Percentiles rank a stretch among this genome's conserved stretches.
These are phyloP conservation scores for Notholithocarpus densiflorus DNA, from an alignment of 306 rosid species.

Conservation along the genomic window DNA sequence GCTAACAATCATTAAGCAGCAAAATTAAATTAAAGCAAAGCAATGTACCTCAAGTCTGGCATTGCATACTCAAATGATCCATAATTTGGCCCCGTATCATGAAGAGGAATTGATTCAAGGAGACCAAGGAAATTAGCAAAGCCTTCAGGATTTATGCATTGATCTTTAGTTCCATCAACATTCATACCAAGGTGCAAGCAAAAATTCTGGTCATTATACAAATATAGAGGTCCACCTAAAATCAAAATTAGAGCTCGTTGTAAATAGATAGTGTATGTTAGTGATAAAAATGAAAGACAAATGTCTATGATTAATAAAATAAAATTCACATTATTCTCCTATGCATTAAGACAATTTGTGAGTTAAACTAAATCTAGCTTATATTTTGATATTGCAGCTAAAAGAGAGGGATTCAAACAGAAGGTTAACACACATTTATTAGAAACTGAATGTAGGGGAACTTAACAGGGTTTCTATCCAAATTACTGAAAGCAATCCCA, in stretches of 20 bases:
- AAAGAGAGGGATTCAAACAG: not conserved
- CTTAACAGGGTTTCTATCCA: not conserved
- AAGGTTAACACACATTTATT: not conserved
- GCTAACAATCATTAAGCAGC: conserved; percentile 3
- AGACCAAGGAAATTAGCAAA: conserved; percentile 77
- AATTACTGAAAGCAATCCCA: not conserved
- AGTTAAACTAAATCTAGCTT: not conserved
- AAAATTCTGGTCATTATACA: conserved; percentile 61
- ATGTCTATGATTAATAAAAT: not conserved
- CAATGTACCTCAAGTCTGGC: conserved; percentile 65
- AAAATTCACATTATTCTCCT: not conserved
- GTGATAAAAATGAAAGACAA: not conserved
- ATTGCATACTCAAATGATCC: conserved; percentile 63
- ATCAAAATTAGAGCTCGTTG: conserved; percentile 16
- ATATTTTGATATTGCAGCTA: not conserved
- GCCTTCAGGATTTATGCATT: conserved; percentile 82
- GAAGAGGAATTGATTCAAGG: conserved; percentile 88
- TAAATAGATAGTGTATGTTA: conserved; percentile 11
- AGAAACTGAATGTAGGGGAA: not conserved
- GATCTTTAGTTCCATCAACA: conserved; percentile 50
- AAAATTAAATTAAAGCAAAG: conserved; percentile 18
- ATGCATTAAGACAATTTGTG: not conserved
- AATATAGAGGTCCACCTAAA: conserved; percentile 62
- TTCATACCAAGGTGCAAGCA: conserved; percentile 68
- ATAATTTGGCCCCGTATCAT: conserved; percentile 56